Evolutionary conservation across 1,284 basidiomycete genomes (phyloP), one percentile per base, ranked within the genome.

Genomic region (Marasmius oreades): DNA sequence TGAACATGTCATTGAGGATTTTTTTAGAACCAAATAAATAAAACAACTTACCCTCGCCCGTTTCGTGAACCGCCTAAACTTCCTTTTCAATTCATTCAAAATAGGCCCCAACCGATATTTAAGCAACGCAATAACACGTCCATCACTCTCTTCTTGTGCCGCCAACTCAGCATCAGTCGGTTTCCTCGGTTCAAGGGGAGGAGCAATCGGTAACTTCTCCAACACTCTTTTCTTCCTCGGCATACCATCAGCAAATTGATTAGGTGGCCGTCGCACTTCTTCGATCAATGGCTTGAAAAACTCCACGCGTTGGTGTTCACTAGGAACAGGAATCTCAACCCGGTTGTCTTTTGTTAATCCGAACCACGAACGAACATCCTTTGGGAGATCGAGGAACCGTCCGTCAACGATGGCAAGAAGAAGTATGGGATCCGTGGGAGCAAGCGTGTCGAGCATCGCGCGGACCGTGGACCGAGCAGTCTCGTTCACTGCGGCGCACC

Each of bases 321-420:
- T 73, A 0, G 93, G 90, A 0, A 66, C 39, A 0, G 69, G 62
- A 8, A 98, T 75, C 43, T 79, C 73, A 10, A 98, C 79, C 23
- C 90, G 85, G 62, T 90, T 92, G 39, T 92, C 88, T 50, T 85
- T 82, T 2, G 78, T 80, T 3, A 84, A 75, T 0, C 96, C 96
- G 66, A 99, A 99, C 97, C 97, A 99, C 0, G 81, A 76, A 39
- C 86, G 84, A 16, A 99, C 92, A 63, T 99, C 97, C 0, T 74
- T 70, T 0, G 95, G 93, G 0, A 99, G 75, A 2, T 85, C 78
- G 1, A 74, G 66, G 61, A 92, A 84, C 0, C 81, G 71, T 0
- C 89, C 92, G 61, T 99, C 95, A 5, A 92, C 86, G 22, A 98
- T 80, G 12, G 91, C 95, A 5, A 99, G 81, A 1, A 99, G 77